Percentiles rank a stretch among this genome's conserved stretches.
These are phyloP conservation scores for Colletotrichum caudatum DNA, from an alignment of 2,329 filamentous ascomycete genomes.

Conservation along the genomic window DNA sequence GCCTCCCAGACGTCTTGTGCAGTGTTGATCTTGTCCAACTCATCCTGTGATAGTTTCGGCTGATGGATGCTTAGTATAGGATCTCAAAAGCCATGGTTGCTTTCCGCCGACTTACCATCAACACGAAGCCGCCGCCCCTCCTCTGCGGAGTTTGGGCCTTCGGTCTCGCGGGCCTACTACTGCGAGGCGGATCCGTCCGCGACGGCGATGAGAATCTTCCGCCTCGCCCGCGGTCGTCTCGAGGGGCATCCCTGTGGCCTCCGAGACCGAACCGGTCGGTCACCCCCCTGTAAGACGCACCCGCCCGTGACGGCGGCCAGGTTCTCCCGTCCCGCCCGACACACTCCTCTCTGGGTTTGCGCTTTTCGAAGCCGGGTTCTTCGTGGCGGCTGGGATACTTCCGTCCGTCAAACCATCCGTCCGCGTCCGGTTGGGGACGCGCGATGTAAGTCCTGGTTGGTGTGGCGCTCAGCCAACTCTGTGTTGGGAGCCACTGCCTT, in stretches of 20 bases:
- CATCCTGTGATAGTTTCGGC: slow-evolving; percentile 23
- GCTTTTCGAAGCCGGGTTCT: slow-evolving; percentile 5
- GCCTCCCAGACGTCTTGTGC: slow-evolving; percentile 20
- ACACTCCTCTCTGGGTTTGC: neutral
- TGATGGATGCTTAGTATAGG: neutral
- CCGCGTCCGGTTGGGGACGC: slow-evolving; percentile 2
- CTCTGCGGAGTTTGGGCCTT: neutral
- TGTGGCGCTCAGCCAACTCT: slow-evolving; percentile 10
- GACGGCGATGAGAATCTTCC: slow-evolving; percentile 3
- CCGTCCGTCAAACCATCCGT: slow-evolving; percentile 9
- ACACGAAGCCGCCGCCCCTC: slow-evolving; percentile 7
- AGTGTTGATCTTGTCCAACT: slow-evolving; percentile 27
- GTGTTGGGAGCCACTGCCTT: slow-evolving; percentile 6
- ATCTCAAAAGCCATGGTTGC: neutral
- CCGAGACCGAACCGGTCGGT: neutral
- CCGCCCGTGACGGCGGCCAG: neutral
- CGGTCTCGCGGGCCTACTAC: neutral
- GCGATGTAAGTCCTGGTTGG: slow-evolving; percentile 20
- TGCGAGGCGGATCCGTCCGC: slow-evolving; percentile 2
- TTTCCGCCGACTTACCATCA: slow-evolving; percentile 3
- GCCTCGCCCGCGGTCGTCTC: neutral
- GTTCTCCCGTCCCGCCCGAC: neutral
- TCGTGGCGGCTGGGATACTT: slow-evolving; percentile 4
- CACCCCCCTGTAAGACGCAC: neutral
- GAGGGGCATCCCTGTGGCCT: neutral